A percentile compares a stretch with the other conserved stretches of the same genome.
Conservation (phyloP, 495 filamentous ascomycete genomes). For the Hyaloscypha bicolor region DNA sequence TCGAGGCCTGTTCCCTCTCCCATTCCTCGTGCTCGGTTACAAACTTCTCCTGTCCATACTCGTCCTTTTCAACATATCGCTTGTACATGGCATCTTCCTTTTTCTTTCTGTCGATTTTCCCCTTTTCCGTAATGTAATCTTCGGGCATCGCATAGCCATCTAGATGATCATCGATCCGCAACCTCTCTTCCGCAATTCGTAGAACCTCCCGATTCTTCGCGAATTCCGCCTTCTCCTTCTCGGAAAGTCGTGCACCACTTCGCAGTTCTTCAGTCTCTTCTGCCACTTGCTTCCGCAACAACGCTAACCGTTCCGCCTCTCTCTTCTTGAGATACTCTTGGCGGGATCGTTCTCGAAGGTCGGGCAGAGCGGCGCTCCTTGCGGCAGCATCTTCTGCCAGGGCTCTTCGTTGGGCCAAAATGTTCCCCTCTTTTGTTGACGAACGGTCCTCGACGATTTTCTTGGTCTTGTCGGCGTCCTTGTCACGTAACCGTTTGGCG, state of each 20-base stretch:
- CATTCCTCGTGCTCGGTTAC: conserved; percentile 96
- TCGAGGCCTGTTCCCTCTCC: conserved; percentile 88
- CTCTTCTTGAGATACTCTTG: conserved; percentile 95
- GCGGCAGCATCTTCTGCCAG: conserved; percentile 67
- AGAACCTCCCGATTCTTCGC: conserved; percentile 86
- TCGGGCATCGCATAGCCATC: conserved; percentile 95
- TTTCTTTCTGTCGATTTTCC: conserved; percentile 85
- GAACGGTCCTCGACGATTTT: conserved; percentile 68
- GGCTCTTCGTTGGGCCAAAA: conserved; percentile 59
- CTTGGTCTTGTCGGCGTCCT: conserved; percentile 71
- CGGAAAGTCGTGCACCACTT: conserved; percentile 72
- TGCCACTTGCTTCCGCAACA: conserved; percentile 87
- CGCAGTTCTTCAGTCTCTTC: conserved; percentile 85
- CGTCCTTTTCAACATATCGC: conserved; percentile 87
- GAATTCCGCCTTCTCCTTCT: conserved; percentile 86
- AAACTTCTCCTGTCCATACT: conserved; percentile 84
- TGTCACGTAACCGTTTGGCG: conserved; percentile 67
- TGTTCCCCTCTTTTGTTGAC: conserved; percentile 57
- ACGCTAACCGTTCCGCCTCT: conserved; percentile 79
- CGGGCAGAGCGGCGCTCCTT: conserved; percentile 66
- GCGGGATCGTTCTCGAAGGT: conserved; percentile 78
- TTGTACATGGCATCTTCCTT: conserved; percentile 91
- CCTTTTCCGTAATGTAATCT: conserved; percentile 91
- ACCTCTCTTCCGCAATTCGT: conserved; percentile 82
- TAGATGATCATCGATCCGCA: conserved; percentile 86